phyloP scores from a whole-genome alignment of 208 protist species.

The Endotrypanum monterogeii region DNA sequence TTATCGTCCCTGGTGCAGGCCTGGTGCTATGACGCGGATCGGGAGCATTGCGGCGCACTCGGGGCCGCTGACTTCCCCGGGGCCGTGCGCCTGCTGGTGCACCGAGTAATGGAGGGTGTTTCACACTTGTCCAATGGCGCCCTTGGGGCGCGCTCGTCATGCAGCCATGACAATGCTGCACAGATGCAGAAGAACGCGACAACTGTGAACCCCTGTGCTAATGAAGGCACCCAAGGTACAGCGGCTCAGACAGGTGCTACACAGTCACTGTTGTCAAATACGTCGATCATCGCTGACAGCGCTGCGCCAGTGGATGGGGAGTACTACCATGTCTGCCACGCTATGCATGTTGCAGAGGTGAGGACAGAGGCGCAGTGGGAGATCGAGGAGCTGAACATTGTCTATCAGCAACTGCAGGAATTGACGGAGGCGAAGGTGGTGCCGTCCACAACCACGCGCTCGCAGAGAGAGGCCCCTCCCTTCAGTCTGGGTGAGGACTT shows the following conservation, averaged over 20 bases:
- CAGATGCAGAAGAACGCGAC: not conserved
- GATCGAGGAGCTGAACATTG: constrained; percentile 18
- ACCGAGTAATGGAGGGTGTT: constrained; percentile 25
- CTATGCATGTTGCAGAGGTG: constrained; percentile 28
- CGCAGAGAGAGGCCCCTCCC: not conserved
- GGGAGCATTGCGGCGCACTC: not conserved
- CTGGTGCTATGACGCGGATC: constrained; percentile 1
- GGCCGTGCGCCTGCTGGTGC: constrained; percentile 24
- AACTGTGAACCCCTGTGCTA: not conserved
- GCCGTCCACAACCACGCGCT: too few relatives aligned
- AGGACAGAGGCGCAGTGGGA: constrained; percentile 26
- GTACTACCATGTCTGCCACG: constrained; percentile 33
- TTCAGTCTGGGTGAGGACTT: too few relatives aligned
- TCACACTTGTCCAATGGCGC: constrained; percentile 3
- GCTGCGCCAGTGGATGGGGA: constrained; percentile 7
- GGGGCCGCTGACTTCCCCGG: constrained; percentile 16
- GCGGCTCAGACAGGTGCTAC: not conserved
- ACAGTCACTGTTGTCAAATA: too few relatives aligned
- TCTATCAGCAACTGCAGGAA: constrained; percentile 6
- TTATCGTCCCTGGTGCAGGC: constrained; percentile 8
- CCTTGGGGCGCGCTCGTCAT: not conserved
- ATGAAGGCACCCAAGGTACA: not conserved
- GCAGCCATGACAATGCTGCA: not conserved
- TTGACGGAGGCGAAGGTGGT: not conserved
- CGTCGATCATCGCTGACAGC: not conserved